Evolutionary conservation across 1,139 yeast species (phyloP).

Genomic region (Candida pseudoviswanathii): DNA sequence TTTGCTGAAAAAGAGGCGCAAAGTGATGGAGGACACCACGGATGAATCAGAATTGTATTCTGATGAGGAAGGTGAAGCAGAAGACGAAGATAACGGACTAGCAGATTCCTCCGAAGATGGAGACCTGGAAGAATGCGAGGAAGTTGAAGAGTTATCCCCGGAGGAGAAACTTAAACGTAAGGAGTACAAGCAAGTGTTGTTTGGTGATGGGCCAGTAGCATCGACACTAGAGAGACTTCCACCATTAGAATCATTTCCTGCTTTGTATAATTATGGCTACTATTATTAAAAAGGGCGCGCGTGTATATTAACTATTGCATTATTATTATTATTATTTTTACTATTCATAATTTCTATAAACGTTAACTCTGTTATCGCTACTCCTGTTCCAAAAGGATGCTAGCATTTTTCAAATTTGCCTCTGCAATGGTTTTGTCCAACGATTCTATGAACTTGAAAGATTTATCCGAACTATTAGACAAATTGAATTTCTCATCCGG

Average conservation of each 20-base stretch:
- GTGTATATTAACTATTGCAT: slow-evolving; percentile 1
- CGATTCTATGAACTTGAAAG: slow-evolving; percentile 64
- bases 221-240: slow-evolving; percentile 20
- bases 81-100: slow-evolving; percentile 9
- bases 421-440: slow-evolving; percentile 65
- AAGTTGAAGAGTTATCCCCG: slow-evolving; percentile 10
- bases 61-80: slow-evolving; percentile 12
- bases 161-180: slow-evolving; percentile 13
- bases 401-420: slow-evolving; percentile 81
- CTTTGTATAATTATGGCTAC: slow-evolving; percentile 4
- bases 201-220: slow-evolving; percentile 1
- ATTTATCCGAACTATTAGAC: slow-evolving; percentile 65
- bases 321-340: not conserved
- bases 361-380: slow-evolving; percentile 10
- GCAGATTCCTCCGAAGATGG: slow-evolving; percentile 9
- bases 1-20: not conserved
- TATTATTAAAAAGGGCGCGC: not conserved
- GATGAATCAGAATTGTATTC: slow-evolving; percentile 10
- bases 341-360: not conserved
- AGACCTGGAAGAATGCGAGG: slow-evolving; percentile 7
- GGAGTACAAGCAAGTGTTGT: slow-evolving; percentile 14
- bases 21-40: slow-evolving; percentile 13
- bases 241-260: slow-evolving; percentile 29
- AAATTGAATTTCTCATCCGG: slow-evolving; percentile 43
- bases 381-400: slow-evolving; percentile 66